Evolutionary conservation across 2,329 filamentous ascomycete species (phyloP), one percentile per base, ranked within the genome.

Genomic region (Trichocomaceae sp.): DNA sequence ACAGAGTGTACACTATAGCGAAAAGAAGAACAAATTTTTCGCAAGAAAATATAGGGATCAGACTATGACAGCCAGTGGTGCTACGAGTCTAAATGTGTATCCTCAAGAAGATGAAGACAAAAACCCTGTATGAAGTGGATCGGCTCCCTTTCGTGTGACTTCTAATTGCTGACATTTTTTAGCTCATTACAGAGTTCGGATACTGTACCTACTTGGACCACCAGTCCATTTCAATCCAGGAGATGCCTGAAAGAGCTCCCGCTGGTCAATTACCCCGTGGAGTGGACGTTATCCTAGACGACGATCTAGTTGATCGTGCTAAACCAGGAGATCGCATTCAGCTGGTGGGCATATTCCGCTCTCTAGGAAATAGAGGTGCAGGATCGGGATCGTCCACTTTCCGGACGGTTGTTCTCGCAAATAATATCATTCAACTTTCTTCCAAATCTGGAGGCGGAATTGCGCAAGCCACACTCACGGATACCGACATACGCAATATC

Each of bases 261-360:
- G 92, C 93, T 57, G 93, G 93, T 52, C 93, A 97, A 77, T 81
- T 99, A 60, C 93, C 93, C 57, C 86, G 93, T 52, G 90, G 92
- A 54, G 93, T 99, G 17, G 93, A 99, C 72, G 91, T 97, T 13
- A 91, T 99, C 62, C 77, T 99, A 61, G 93, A 99, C 69, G 93
- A 99, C 69, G 93, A 99, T 69, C 79, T 99, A 52, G 93, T 97
- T 15, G 93, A 99, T 70, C 85, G 83, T 57, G 89, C 93, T 57
- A 99, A 99, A 74, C 93, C 93, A 9, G 93, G 93, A 49, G 93
- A 99, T 73, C 83, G 93, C 62, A 90, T 99, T 59, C 93, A 99
- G 71, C 81, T 99, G 15, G 93, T 99, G n/a, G 93, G 93, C 52
- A 91, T 95, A 56, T 99, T 91, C 72, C 82, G 93, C 64, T 95